These are phyloP conservation scores for Fusarium drepaniforme DNA, from an alignment of 2,329 filamentous ascomycete species.

Conservation along the genomic window DNA sequence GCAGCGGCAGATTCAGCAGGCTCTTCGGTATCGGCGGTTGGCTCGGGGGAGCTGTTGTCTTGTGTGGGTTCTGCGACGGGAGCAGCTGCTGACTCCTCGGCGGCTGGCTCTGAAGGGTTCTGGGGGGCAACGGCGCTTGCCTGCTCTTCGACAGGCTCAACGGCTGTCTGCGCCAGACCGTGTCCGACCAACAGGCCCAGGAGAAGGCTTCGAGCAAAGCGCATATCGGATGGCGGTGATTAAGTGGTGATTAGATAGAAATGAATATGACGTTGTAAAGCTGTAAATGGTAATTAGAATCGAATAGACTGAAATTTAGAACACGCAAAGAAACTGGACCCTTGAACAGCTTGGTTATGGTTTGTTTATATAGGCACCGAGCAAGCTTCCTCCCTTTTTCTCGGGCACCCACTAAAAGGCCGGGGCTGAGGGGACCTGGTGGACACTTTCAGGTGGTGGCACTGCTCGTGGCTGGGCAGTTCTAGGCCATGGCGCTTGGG, in stretches of 20 bases:
- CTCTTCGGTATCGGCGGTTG: slow-evolving; percentile 6
- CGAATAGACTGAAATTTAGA: neutral
- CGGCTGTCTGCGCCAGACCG: slow-evolving; percentile 28
- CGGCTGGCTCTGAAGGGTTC: slow-evolving; percentile 19
- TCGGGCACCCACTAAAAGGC: neutral
- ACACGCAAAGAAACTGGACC: neutral
- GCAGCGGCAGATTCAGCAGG: slow-evolving; percentile 5
- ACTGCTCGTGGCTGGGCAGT: slow-evolving; percentile 25
- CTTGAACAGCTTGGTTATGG: slow-evolving; percentile 3
- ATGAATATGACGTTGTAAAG: neutral
- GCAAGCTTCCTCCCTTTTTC: slow-evolving; percentile 25
- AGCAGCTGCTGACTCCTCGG: slow-evolving; percentile 17
- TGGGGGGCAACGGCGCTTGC: slow-evolving; percentile 16
- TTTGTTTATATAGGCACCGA: slow-evolving; percentile 1
- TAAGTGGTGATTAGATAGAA: neutral
- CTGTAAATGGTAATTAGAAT: neutral
- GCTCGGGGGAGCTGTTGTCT: slow-evolving; percentile 1
- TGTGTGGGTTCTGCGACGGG: slow-evolving; percentile 8
- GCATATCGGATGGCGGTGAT: slow-evolving; percentile 12
- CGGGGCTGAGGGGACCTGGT: neutral
- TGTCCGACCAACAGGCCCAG: slow-evolving; percentile 29
- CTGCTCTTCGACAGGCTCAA: slow-evolving; percentile 6
- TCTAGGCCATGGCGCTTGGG: slow-evolving; percentile 20
- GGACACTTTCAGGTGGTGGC: slow-evolving; percentile 17
- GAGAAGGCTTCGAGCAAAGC: slow-evolving; percentile 29